Evolutionary conservation across 2,329 filamentous ascomycete genomes (phyloP), one percentile per base, ranked within the genome.

Genomic region (Elsinoe fawcettii): DNA sequence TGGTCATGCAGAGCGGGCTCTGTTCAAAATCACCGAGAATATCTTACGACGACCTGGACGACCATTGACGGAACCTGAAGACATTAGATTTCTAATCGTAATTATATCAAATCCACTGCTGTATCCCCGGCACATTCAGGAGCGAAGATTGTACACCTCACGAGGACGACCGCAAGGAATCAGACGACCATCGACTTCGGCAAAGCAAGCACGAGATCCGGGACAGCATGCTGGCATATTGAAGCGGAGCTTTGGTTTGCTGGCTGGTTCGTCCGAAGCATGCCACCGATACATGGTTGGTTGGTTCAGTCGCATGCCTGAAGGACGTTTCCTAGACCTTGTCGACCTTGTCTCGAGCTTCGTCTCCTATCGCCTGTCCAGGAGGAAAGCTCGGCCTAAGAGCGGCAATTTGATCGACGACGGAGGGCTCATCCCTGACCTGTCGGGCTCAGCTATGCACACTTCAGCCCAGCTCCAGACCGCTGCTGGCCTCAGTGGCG

Each of bases 141-240:
- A 37, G 46, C n/a, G 37, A 16, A 54, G 39, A 37, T 44, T 46
- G 7, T 36, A 39, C n/a, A 47, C 14, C 11, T 9, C 30, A 11
- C 39, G 46, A 30, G 58, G 43, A 32, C 41, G 34, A 20, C n/a
- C 22, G 1, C 30, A 39, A 37, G 55, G 47, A 6, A 37, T 41
- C n/a, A 41, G 37, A 20, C 41, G 53, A 37, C 43, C 51, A 4
- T 55, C 57, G 34, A 69, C 64, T 41, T 59, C 66, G n/a, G 51
- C 61, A 4, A 66, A 65, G 43, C 67, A 70, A 25, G 54, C 37
- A 34, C 54, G 54, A 16, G 72, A 72, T 16, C 77, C 81, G 23
- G 85, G 85, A 1, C 82, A 88, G 59, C 87, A 95, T 70, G 90
- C 88, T 2, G 87, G 86, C 3, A 86, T 96, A 55, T 82, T 95